Conservation (phyloP, 805 yeast genomes). For the Wickerhamiella azymoides region DNA sequence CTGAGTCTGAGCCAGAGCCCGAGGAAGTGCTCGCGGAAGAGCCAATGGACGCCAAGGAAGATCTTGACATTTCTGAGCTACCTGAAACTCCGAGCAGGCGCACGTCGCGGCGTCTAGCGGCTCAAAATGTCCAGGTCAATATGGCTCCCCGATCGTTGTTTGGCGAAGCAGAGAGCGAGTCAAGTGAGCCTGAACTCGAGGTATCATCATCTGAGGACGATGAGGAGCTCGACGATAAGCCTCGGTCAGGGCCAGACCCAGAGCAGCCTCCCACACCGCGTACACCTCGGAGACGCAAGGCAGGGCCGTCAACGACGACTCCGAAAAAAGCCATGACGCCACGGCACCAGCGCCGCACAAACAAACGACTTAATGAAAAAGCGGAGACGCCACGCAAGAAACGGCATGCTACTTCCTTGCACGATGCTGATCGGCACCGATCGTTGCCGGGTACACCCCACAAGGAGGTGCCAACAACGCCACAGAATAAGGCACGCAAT, state of each 20-base stretch:
- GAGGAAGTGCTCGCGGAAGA: not conserved
- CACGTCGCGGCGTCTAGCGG: not conserved
- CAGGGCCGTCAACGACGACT: too few species aligned
- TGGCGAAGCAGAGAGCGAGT: not conserved
- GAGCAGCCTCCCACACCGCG: too few species aligned
- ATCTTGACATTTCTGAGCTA: not conserved
- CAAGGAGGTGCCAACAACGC: slow-evolving; percentile 9
- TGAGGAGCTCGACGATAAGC: not conserved
- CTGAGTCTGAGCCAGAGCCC: not conserved
- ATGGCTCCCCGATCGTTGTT: slow-evolving; percentile 1
- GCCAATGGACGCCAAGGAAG: not conserved
- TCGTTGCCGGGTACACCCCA: slow-evolving; percentile 11
- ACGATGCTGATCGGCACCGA: not conserved
- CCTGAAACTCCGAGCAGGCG: not conserved
- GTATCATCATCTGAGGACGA: not conserved
- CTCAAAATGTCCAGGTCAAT: not conserved
- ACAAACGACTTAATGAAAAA: too few species aligned
- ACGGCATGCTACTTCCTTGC: not conserved
- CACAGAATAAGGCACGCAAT: slow-evolving; percentile 21
- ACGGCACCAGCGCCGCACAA: too few species aligned
- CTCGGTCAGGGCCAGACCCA: not conserved
- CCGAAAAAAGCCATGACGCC: too few species aligned
- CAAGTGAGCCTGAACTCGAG: not conserved
- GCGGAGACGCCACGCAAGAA: not conserved
- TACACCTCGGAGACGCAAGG: too few species aligned